A percentile compares a stretch with the other conserved stretches of the same genome.
phyloP scores from a whole-genome alignment of 1,139 yeast species.

The Hyphopichia pseudoburtonii region DNA sequence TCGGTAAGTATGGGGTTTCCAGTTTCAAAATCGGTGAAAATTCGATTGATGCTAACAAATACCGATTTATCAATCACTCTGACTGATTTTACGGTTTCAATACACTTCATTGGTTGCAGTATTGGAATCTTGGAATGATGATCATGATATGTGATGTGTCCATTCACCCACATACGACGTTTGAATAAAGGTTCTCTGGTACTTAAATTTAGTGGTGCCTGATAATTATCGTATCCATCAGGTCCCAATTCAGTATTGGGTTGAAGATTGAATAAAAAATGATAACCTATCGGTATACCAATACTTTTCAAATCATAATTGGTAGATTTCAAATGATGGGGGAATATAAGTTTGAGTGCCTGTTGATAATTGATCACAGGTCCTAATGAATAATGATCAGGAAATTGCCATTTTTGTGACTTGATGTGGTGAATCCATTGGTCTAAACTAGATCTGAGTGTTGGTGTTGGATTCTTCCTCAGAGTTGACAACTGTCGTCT shows the following conservation, averaged over 20 bases:
- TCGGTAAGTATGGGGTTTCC: constrained; percentile 21
- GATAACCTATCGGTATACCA: constrained; percentile 54
- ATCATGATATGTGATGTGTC: constrained; percentile 47
- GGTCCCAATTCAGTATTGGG: constrained; percentile 48
- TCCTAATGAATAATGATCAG: constrained; percentile 11
- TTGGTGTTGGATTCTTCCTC: too few relatives aligned
- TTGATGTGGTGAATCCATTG: constrained; percentile 6
- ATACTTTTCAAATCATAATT: not conserved
- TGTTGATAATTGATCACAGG: constrained; percentile 1
- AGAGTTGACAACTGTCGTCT: too few relatives aligned
- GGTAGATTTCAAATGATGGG: not conserved
- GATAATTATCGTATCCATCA: constrained; percentile 85
- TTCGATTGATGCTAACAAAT: constrained; percentile 48
- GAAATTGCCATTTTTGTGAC: constrained; percentile 12
- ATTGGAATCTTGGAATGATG: constrained; percentile 32
- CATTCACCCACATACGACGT: constrained; percentile 83
- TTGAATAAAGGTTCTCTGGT: constrained; percentile 33
- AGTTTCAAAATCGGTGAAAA: constrained; percentile 17
- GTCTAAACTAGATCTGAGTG: too few relatives aligned
- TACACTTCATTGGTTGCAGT: constrained; percentile 38
- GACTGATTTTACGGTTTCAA: constrained; percentile 42
- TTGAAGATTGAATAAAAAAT: constrained; percentile 60
- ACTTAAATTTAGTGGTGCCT: constrained; percentile 52
- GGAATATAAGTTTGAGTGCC: constrained; percentile 1
- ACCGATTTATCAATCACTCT: constrained; percentile 34